Percentiles rank a stretch among this genome's conserved stretches.
Evolutionary conservation across 495 filamentous ascomycete genomes (phyloP).

Genomic region (Lindgomyces ingoldianus): DNA sequence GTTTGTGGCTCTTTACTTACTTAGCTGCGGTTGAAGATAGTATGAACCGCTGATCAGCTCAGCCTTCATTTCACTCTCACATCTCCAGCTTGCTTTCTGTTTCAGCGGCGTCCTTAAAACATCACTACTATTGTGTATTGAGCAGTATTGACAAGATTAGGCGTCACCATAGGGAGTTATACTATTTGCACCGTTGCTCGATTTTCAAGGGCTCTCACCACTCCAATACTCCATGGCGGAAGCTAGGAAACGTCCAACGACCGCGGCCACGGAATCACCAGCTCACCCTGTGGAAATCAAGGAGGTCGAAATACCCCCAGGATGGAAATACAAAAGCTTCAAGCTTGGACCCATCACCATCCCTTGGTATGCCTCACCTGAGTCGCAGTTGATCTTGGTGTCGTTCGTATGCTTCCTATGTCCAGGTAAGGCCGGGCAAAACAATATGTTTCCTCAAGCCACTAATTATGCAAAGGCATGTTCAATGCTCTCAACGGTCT

Average conservation of each 20-base stretch:
- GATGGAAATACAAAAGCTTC: slow-evolving; percentile 50
- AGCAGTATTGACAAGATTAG: neutral
- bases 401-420: slow-evolving; percentile 86
- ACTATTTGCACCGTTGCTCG: no score
- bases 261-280: slow-evolving; percentile 6
- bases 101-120: slow-evolving; percentile 3
- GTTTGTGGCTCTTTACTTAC: neutral
- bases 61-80: slow-evolving; percentile 2
- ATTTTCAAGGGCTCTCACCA: no score
- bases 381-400: slow-evolving; percentile 70
- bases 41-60: neutral
- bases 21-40: neutral
- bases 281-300: slow-evolving; percentile 12
- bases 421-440: slow-evolving; percentile 47
- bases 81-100: slow-evolving; percentile 1
- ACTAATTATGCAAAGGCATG: slow-evolving; percentile 50
- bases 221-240: slow-evolving; percentile 22
- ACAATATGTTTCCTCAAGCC: neutral
- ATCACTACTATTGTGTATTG: neutral
- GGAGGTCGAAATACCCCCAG: slow-evolving; percentile 33
- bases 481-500: slow-evolving; percentile 51
- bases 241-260: slow-evolving; percentile 19
- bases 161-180: neutral
- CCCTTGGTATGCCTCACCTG: slow-evolving; percentile 73
- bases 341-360: slow-evolving; percentile 57